Evolutionary conservation across 2,329 filamentous ascomycete species (phyloP).

Genomic region (Aspergillus vadensis): DNA sequence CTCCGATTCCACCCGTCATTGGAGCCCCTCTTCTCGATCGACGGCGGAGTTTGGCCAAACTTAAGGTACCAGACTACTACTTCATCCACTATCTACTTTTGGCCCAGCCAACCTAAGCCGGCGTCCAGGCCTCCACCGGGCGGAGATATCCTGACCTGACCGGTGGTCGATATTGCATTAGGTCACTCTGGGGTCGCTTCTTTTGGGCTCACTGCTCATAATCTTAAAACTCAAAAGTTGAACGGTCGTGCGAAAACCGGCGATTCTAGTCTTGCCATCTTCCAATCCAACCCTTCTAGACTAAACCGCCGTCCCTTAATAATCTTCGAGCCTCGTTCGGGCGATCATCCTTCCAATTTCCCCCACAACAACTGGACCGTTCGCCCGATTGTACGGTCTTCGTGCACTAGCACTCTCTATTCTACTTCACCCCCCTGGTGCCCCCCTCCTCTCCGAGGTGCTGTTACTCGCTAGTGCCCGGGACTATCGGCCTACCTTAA

Average conservation of each 20-base stretch:
- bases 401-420: background rate
- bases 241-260: background rate
- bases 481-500: background rate
- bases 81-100: too few relatives aligned
- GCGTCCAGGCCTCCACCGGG: conserved; percentile 2
- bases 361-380: conserved; percentile 2
- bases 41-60: conserved; percentile 6
- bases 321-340: background rate
- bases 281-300: background rate
- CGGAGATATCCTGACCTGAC: background rate
- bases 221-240: background rate
- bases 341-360: conserved; percentile 6
- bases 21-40: conserved; percentile 4
- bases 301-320: background rate
- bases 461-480: background rate
- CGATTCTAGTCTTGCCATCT: background rate
- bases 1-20: conserved; percentile 6
- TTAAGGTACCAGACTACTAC: conserved; percentile 5
- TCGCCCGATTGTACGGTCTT: background rate
- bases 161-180: conserved; percentile 8
- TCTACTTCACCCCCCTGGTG: background rate
- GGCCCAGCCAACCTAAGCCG: background rate
- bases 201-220: background rate
- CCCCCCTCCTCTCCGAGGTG: background rate
- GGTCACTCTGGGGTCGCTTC: conserved; percentile 11